These are phyloP conservation scores for Fusarium mundagurra DNA, from an alignment of 2,329 filamentous ascomycete genomes.

Conservation along the genomic window DNA sequence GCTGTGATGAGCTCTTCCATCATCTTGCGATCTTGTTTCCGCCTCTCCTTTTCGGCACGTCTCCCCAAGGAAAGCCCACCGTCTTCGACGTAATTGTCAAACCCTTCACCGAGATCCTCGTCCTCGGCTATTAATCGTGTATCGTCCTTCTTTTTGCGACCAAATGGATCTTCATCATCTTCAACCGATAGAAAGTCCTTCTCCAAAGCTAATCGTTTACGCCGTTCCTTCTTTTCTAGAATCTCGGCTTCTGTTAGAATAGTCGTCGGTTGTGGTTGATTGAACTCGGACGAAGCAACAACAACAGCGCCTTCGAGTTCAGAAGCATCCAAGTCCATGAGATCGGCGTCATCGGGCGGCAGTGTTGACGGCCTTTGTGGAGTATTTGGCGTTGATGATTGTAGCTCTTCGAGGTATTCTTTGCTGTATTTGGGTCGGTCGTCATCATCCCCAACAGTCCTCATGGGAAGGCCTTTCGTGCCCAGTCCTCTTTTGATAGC, in stretches of 20 bases:
- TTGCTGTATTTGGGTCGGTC: slow-evolving; percentile 84
- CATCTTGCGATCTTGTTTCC: slow-evolving; percentile 72
- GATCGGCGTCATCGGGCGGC: slow-evolving; percentile 57
- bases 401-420: slow-evolving; percentile 86
- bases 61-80: slow-evolving; percentile 80
- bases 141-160: slow-evolving; percentile 69
- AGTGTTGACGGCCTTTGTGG: slow-evolving; percentile 69
- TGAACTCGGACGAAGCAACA: slow-evolving; percentile 59
- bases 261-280: slow-evolving; percentile 49
- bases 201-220: slow-evolving; percentile 79
- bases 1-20: slow-evolving; percentile 86
- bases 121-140: slow-evolving; percentile 84
- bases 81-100: slow-evolving; percentile 90
- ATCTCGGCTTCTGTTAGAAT: slow-evolving; percentile 90
- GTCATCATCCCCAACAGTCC: slow-evolving; percentile 68
- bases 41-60: slow-evolving; percentile 79
- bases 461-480: slow-evolving; percentile 62
- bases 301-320: slow-evolving; percentile 73
- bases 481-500: slow-evolving; percentile 64
- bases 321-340: slow-evolving; percentile 66
- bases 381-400: slow-evolving; percentile 84
- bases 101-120: slow-evolving; percentile 92
- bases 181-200: slow-evolving; percentile 74
- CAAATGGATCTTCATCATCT: slow-evolving; percentile 60
- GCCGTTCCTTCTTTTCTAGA: slow-evolving; percentile 87